Evolutionary conservation across 805 yeast species (phyloP).

Genomic region (Candida nitratophila): DNA sequence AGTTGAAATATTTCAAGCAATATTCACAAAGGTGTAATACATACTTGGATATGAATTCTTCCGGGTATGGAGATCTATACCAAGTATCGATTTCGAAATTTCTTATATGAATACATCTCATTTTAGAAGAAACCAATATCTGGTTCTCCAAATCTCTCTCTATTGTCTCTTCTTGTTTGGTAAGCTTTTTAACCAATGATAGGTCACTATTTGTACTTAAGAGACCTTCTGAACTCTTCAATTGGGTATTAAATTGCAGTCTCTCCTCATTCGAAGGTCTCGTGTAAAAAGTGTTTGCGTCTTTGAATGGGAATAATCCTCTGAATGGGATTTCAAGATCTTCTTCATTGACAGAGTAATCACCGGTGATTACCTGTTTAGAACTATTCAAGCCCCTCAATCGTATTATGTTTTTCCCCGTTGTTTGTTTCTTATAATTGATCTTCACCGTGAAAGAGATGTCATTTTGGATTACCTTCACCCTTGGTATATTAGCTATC

Average conservation of each 20-base stretch:
- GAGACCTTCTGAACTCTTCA: conserved; percentile 32
- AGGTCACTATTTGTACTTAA: conserved; percentile 29
- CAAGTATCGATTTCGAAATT: conserved; percentile 77
- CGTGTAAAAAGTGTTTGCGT: conserved; percentile 54
- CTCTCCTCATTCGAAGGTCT: conserved; percentile 39
- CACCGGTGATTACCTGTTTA: not conserved
- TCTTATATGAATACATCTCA: conserved; percentile 63
- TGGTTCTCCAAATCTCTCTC: conserved; percentile 17
- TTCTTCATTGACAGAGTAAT: conserved; percentile 18
- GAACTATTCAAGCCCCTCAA: not conserved
- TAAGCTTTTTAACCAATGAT: conserved; percentile 14
- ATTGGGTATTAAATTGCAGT: conserved; percentile 33
- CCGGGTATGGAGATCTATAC: conserved; percentile 93
- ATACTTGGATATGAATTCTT: conserved; percentile 59
- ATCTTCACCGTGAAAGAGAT: not conserved
- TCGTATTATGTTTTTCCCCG: not conserved
- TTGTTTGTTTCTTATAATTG: not conserved
- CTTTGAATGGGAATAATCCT: conserved; percentile 53
- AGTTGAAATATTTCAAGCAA: conserved; percentile 73
- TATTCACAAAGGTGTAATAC: conserved; percentile 74
- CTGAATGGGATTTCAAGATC: conserved; percentile 58
- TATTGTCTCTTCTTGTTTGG: conserved; percentile 15
- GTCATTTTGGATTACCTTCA: not conserved
- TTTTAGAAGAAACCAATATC: conserved; percentile 30
- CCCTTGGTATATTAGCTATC: not conserved